Conservation (phyloP, 2,329 filamentous ascomycete genomes). For the Plenodomus biglobosus region DNA sequence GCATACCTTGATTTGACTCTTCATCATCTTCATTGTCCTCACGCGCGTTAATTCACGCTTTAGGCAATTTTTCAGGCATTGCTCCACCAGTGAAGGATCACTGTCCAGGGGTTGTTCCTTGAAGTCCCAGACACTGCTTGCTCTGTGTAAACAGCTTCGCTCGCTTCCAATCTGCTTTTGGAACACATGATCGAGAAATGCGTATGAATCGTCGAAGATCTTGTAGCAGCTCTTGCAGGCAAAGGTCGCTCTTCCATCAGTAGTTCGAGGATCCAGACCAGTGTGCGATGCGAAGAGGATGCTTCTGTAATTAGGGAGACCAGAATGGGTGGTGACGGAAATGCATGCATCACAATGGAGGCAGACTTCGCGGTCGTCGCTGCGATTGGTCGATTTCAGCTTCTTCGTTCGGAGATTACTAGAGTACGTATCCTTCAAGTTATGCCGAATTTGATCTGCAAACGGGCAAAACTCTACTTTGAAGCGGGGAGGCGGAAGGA, state of each 20-base stretch:
- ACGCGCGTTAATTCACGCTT: conserved; percentile 31
- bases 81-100: conserved; percentile 30
- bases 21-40: conserved; percentile 18
- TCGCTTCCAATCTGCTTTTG: conserved; percentile 40
- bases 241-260: conserved; percentile 28
- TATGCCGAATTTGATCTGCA: conserved; percentile 31
- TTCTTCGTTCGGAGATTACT: conserved; percentile 32
- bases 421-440: conserved; percentile 18
- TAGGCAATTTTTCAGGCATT: conserved; percentile 38
- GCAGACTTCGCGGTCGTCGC: conserved; percentile 40
- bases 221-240: conserved; percentile 43
- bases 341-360: conserved; percentile 36
- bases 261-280: conserved; percentile 4
- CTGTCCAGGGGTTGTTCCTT: conserved; percentile 22
- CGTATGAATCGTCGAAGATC: conserved; percentile 38
- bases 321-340: conserved; percentile 36
- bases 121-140: conserved; percentile 19
- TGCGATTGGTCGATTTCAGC: conserved; percentile 27
- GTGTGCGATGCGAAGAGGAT: conserved; percentile 38
- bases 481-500: conserved; percentile 40
- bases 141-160: conserved; percentile 30
- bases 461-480: conserved; percentile 39
- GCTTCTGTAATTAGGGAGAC: conserved; percentile 32
- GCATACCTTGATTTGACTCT: conserved; percentile 9
- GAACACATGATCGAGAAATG: conserved; percentile 40